These are phyloP conservation scores for Arxiozyma slooffiae DNA, from an alignment of 1,139 yeast species.

Conservation along the genomic window DNA sequence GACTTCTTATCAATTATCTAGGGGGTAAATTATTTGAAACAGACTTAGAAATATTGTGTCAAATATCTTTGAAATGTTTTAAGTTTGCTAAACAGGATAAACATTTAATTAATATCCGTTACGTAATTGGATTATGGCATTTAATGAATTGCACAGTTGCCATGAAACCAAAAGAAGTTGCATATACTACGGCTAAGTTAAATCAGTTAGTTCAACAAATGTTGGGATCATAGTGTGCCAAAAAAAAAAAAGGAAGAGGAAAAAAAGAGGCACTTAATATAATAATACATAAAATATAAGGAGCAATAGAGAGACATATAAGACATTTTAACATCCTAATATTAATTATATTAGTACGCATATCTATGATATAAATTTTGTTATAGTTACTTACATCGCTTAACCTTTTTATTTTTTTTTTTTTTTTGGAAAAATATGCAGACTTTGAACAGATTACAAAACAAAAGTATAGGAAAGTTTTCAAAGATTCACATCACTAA, in stretches of 20 bases:
- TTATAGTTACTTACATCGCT: background rate
- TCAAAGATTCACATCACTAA: no score
- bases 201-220: constrained; percentile 13
- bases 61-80: constrained; percentile 24
- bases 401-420: no score
- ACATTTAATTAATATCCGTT: constrained; percentile 19
- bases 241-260: no score
- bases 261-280: no score
- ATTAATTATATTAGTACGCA: no score
- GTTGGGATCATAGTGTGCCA: background rate
- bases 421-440: no score
- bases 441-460: no score
- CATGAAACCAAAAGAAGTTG: constrained; percentile 26
- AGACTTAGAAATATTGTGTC: constrained; percentile 20
- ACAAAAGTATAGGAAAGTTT: no score
- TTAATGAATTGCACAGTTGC: constrained; percentile 26
- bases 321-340: no score
- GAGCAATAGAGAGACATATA: no score
- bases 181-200: constrained; percentile 22
- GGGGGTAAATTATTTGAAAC: constrained; percentile 28
- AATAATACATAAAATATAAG: no score
- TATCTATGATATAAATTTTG: background rate
- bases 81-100: constrained; percentile 16
- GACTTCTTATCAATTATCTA: constrained; percentile 23
- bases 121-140: constrained; percentile 28